Evolutionary conservation across 2,329 filamentous ascomycete genomes (phyloP).

Genomic region (Calonectria hongkongensis): DNA sequence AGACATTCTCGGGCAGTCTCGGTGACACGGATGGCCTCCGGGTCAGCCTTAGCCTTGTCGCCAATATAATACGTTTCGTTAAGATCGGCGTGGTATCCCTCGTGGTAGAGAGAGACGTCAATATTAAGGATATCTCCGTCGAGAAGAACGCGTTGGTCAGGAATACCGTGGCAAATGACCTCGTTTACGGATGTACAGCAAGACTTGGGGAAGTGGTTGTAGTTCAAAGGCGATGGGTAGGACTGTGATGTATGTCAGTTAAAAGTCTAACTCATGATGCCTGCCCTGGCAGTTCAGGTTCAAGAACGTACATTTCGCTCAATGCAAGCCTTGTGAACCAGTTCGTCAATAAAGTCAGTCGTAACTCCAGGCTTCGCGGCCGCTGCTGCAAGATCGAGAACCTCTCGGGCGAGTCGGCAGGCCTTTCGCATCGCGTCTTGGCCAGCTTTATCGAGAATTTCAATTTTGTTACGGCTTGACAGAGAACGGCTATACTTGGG

Average conservation of each 20-base stretch:
- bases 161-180: conserved; percentile 98
- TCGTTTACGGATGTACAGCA: conserved; percentile 98
- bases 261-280: conserved; percentile 23
- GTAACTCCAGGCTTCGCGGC: conserved; percentile 93
- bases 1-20: conserved; percentile 93
- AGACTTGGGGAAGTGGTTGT: conserved; percentile 97
- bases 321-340: conserved; percentile 95
- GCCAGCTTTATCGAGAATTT: conserved; percentile 85
- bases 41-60: conserved; percentile 87
- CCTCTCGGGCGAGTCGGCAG: conserved; percentile 90
- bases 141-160: conserved; percentile 88
- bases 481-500: conserved; percentile 76
- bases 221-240: conserved; percentile 96
- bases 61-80: conserved; percentile 99
- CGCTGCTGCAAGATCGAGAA: conserved; percentile 91
- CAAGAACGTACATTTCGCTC: conserved; percentile 85
- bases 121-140: conserved; percentile 99
- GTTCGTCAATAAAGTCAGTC: conserved; percentile 94
- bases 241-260: conserved; percentile 73
- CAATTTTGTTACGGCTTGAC: conserved; percentile 85
- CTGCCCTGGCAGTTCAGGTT: background rate
- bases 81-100: conserved; percentile 95
- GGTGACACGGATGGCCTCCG: conserved; percentile 91
- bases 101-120: conserved; percentile 95
- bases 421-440: conserved; percentile 95